Conservation (phyloP, 805 yeast species). For the Pichia gijzeniarum region DNA sequence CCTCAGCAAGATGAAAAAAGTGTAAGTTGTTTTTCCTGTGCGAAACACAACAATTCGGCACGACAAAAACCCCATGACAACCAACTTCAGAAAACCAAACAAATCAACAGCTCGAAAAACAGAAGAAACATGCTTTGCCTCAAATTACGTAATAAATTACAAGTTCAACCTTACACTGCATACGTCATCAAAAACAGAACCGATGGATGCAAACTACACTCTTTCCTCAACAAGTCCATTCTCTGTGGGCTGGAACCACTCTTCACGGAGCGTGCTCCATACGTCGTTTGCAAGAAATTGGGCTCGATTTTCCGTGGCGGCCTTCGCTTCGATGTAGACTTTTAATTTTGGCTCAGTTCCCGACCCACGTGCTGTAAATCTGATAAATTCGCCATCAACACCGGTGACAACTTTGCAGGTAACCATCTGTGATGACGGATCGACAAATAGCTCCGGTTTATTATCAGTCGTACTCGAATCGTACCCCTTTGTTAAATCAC, state of each 20-base stretch:
- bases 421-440: slow-evolving; percentile 78
- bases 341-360: slow-evolving; percentile 96
- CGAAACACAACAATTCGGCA: no score
- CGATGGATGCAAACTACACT: slow-evolving; percentile 3
- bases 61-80: no score
- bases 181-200: no score
- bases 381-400: slow-evolving; percentile 33
- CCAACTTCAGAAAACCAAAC: no score
- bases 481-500: slow-evolving; percentile 79
- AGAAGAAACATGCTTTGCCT: no score
- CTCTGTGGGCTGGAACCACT: slow-evolving; percentile 66
- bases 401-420: slow-evolving; percentile 44
- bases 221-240: slow-evolving; percentile 30
- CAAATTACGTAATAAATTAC: neutral
- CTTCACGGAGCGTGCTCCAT: slow-evolving; percentile 43
- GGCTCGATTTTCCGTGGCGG: slow-evolving; percentile 44
- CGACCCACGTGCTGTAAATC: slow-evolving; percentile 87
- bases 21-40: no score
- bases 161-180: no score
- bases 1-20: no score
- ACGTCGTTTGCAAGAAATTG: slow-evolving; percentile 47
- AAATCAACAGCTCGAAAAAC: no score
- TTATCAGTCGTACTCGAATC: slow-evolving; percentile 61
- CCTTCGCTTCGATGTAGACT: slow-evolving; percentile 78
- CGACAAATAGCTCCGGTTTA: slow-evolving; percentile 62